Evolutionary conservation across 305 asterid genomes (phyloP), one percentile per base, ranked within the genome.

Genomic region (Ilex paraguariensis): DNA sequence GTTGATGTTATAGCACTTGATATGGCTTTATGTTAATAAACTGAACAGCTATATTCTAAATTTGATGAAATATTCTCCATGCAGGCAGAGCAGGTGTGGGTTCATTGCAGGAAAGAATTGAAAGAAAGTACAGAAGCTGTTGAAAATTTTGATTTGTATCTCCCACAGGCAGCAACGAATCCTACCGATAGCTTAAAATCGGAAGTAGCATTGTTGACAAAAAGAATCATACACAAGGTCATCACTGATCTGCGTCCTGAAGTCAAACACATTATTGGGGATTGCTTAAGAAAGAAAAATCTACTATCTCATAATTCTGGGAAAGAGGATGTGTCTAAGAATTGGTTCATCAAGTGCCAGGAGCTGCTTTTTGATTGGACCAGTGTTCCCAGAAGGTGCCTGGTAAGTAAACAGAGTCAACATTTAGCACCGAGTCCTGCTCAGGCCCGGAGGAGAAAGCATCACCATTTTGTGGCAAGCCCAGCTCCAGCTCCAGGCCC

Each of bases 311-410:
- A 44, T 66, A 64, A 68, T 66, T 69, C 49, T 31, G 54, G 42
- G 59, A 49, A 44, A 53, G 69, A 50, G 4, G 58, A 54, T 10
- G 65, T 39, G 54, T 62, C 56, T 10, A 14, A 16, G 42, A 55
- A 64, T 49, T 46, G 61, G 67, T 48, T 74, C 31, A 46, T 63
- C 63, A 68, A 57, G 56, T 72, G 63, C 58, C 73, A 70, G 57
- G 78, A 78, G 50, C 61, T 75, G 59, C 51, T 78, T 56, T 60
- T 82, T 31, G 62, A 36, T 58, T 70, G 77, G 76, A 62, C 75
- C 31, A 31, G 60, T 16, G 68, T 74, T 71, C 95, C 93, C 7
- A 79, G 96, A 80, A 84, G 94, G 77, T 74, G 74, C 74, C 81
- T 92, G 63, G 71, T 89, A 60, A 59, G 53, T 11, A 77, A 63